Evolutionary conservation across 2,329 filamentous ascomycete species (phyloP).

Genomic region (Kalmusia sp.): DNA sequence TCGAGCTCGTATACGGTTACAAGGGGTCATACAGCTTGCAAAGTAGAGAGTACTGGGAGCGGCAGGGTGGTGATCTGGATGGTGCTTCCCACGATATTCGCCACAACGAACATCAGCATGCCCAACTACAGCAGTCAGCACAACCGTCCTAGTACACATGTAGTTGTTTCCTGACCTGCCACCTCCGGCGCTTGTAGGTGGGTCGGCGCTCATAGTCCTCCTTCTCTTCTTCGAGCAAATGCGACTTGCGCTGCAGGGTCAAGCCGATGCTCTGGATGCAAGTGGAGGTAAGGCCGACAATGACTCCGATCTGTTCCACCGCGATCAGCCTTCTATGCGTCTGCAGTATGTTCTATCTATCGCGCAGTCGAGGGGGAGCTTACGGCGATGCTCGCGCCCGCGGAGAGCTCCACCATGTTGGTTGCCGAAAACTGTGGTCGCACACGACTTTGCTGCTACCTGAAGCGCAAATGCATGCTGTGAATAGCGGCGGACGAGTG

Average conservation of each 20-base stretch:
- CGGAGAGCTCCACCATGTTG: slow-evolving; percentile 51
- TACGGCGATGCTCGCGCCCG: slow-evolving; percentile 51
- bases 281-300: slow-evolving; percentile 92
- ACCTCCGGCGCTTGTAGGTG: slow-evolving; percentile 87
- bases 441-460: slow-evolving; percentile 37
- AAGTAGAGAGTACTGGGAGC: slow-evolving; percentile 88
- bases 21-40: slow-evolving; percentile 71
- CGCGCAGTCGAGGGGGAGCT: slow-evolving; percentile 25
- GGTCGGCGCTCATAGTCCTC: slow-evolving; percentile 78
- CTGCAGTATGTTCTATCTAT: neutral
- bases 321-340: slow-evolving; percentile 14
- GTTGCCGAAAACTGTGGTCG: slow-evolving; percentile 22
- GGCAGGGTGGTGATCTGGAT: slow-evolving; percentile 98
- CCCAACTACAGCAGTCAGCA: slow-evolving; percentile 62
- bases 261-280: slow-evolving; percentile 94
- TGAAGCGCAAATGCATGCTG: slow-evolving; percentile 37
- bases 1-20: neutral
- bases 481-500: slow-evolving; percentile 1
- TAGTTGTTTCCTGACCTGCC: slow-evolving; percentile 67
- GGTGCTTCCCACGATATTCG: slow-evolving; percentile 92
- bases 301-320: slow-evolving; percentile 76
- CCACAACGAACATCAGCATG: slow-evolving; percentile 95
- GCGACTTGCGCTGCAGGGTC: slow-evolving; percentile 96
- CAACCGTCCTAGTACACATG: neutral
- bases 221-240: slow-evolving; percentile 97